Evolutionary conservation across 1,284 basidiomycete genomes (phyloP).

Genomic region (Cutaneotrichosporon curvatum): DNA sequence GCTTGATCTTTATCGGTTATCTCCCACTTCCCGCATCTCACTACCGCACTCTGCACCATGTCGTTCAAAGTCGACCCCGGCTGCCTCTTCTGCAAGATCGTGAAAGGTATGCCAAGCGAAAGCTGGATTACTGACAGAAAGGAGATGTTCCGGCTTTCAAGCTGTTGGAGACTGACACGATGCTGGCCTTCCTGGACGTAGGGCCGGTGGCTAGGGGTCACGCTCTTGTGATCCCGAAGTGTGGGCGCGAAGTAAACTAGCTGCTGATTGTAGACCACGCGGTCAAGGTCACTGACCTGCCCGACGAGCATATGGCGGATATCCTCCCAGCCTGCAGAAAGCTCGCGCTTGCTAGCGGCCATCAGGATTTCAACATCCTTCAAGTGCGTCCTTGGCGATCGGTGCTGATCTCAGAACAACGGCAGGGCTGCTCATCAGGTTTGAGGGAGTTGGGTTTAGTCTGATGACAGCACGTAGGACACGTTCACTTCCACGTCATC

Average conservation of each 20-base stretch:
- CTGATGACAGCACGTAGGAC: constrained; percentile 59
- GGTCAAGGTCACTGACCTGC: constrained; percentile 67
- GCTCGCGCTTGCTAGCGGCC: constrained; percentile 52
- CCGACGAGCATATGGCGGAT: constrained; percentile 72
- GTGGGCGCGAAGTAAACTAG: constrained; percentile 43
- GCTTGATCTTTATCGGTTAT: not conserved
- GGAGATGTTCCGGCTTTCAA: constrained; percentile 63
- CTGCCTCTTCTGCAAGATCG: constrained; percentile 86
- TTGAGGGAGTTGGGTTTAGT: too few species aligned
- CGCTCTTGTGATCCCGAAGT: constrained; percentile 77
- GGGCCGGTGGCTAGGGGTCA: constrained; percentile 75
- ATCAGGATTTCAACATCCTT: constrained; percentile 77
- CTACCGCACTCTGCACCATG: not conserved
- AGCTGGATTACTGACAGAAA: constrained; percentile 8
- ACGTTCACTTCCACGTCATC: constrained; percentile 82
- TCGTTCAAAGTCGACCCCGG: constrained; percentile 16
- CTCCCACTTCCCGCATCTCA: not conserved
- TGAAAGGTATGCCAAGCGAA: constrained; percentile 56
- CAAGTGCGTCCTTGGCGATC: constrained; percentile 47
- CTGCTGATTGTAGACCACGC: constrained; percentile 57
- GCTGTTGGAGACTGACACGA: constrained; percentile 66
- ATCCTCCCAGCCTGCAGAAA: constrained; percentile 76
- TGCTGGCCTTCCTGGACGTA: constrained; percentile 80
- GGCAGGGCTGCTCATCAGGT: constrained; percentile 63
- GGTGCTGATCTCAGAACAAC: constrained; percentile 61